Conservation (phyloP, 202 grass and related monocot genomes). For the Setaria italica region DNA sequence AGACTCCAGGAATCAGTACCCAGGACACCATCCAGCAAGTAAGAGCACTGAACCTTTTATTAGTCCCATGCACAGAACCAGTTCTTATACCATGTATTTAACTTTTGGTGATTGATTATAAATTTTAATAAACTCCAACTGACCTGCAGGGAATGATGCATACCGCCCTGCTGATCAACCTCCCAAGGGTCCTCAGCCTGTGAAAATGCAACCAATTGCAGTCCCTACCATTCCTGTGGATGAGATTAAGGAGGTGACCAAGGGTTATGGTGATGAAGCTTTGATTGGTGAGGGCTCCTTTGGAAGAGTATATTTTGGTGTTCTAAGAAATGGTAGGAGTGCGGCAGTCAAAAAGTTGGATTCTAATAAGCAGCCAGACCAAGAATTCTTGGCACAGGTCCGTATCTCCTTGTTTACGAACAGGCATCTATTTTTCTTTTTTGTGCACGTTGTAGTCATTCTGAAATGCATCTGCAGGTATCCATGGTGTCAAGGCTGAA, state of each 20-base stretch:
- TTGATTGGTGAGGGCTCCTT: slow-evolving; percentile 99
- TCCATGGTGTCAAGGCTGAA: slow-evolving; percentile 92
- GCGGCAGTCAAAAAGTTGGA: slow-evolving; percentile 90
- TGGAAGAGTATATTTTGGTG: slow-evolving; percentile 90
- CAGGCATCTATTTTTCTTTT: slow-evolving; percentile 12
- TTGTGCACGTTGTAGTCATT: slow-evolving; percentile 2
- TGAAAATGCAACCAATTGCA: slow-evolving; percentile 91
- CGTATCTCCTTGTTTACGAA: slow-evolving; percentile 29
- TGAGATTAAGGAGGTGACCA: slow-evolving; percentile 87
- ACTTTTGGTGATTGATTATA: slow-evolving; percentile 23
- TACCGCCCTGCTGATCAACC: slow-evolving; percentile 62
- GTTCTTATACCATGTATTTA: slow-evolving; percentile 27
- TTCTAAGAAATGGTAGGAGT: slow-evolving; percentile 84
- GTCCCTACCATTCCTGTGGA: slow-evolving; percentile 81
- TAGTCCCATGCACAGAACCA: slow-evolving; percentile 6
- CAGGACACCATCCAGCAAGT: slow-evolving; percentile 69
- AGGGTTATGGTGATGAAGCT: slow-evolving; percentile 86
- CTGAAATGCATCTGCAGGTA: slow-evolving; percentile 62
- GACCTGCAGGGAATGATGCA: slow-evolving; percentile 57
- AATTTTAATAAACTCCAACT: slow-evolving; percentile 9
- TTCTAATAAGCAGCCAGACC: slow-evolving; percentile 95
- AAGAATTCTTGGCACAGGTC: slow-evolving; percentile 94
- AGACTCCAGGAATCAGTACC: slow-evolving; percentile 52
- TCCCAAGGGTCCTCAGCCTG: slow-evolving; percentile 66
- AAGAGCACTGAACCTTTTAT: slow-evolving; percentile 35